phyloP scores from a whole-genome alignment of 805 yeast species.

The Ascoidea rubescens region DNA sequence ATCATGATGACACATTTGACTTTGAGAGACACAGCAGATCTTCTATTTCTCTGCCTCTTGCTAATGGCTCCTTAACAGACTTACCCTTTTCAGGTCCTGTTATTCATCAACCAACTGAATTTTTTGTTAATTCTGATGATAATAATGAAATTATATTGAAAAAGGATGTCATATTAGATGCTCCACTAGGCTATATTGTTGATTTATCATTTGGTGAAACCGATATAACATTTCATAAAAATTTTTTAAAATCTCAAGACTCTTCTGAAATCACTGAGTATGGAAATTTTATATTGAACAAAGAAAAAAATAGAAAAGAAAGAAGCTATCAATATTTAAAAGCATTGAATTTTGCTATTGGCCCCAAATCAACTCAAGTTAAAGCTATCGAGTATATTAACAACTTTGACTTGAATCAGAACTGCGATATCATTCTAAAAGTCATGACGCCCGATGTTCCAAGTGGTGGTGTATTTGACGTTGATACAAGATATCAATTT shows the following conservation, averaged over 20 bases:
- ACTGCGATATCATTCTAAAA: conserved; percentile 45
- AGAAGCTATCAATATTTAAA: conserved; percentile 57
- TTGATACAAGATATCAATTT: conserved; percentile 56
- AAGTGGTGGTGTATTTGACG: conserved; percentile 70
- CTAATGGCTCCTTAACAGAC: conserved; percentile 6
- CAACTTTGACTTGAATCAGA: conserved; percentile 35
- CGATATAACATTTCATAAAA: conserved; percentile 24
- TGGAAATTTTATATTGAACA: conserved; percentile 19
- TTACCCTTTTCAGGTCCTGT: conserved; percentile 42
- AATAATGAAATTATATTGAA: conserved; percentile 40
- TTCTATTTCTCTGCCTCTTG: not conserved
- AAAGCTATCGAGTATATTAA: conserved; percentile 46
- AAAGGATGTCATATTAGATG: conserved; percentile 35
- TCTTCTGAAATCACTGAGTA: conserved; percentile 23
- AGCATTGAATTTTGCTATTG: conserved; percentile 68
- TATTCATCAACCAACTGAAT: conserved; percentile 42
- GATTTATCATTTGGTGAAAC: conserved; percentile 57
- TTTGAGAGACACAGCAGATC: not conserved
- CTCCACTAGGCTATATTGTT: conserved; percentile 69
- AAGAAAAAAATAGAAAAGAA: conserved; percentile 25
- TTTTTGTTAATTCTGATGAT: conserved; percentile 27
- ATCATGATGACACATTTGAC: conserved; percentile 20
- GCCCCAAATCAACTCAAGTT: conserved; percentile 83
- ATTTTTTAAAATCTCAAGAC: conserved; percentile 26
- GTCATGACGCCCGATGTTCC: conserved; percentile 91